A percentile compares a stretch with the other conserved stretches of the same genome.
phyloP scores from a whole-genome alignment of 2,329 filamentous ascomycete genomes.

The Colletotrichum falcatum region DNA sequence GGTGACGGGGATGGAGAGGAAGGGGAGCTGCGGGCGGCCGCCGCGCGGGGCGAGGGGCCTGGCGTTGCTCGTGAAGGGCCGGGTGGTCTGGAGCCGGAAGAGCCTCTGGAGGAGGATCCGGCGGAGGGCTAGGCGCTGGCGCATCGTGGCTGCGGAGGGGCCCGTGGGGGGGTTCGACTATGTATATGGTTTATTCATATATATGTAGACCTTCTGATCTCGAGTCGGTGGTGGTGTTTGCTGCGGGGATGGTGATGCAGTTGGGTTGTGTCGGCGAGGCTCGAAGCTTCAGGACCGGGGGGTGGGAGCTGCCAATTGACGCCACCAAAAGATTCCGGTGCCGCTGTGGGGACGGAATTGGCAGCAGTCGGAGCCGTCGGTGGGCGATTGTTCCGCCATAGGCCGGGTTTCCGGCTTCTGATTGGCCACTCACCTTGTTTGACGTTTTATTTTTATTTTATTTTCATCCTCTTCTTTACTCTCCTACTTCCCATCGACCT shows the following conservation, averaged over 20 bases:
- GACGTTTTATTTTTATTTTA: background rate
- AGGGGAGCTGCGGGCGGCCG: slow-evolving; percentile 62
- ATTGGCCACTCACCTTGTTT: slow-evolving; percentile 30
- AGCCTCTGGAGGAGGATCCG: slow-evolving; percentile 47
- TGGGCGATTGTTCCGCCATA: slow-evolving; percentile 12
- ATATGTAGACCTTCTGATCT: background rate
- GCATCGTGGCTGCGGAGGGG: slow-evolving; percentile 49
- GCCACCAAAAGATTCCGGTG: background rate
- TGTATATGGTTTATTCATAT: background rate
- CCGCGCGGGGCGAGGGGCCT: slow-evolving; percentile 46
- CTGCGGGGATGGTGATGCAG: background rate
- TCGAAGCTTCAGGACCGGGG: background rate
- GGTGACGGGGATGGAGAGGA: slow-evolving; percentile 60
- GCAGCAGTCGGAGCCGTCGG: slow-evolving; percentile 1
- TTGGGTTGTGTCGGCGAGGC: background rate
- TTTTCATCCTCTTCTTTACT: background rate
- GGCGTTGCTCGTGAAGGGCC: slow-evolving; percentile 42
- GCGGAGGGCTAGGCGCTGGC: slow-evolving; percentile 53
- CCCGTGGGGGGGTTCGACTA: background rate
- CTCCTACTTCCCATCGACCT: background rate
- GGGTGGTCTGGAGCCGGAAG: slow-evolving; percentile 37
- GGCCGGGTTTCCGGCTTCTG: background rate
- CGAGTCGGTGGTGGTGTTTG: background rate
- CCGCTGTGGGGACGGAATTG: slow-evolving; percentile 1
- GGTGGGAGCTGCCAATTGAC: background rate